Base-by-base conservation (phyloP, 805 yeast genomes). In the Maudiozyma pseudohumilis region DNA sequence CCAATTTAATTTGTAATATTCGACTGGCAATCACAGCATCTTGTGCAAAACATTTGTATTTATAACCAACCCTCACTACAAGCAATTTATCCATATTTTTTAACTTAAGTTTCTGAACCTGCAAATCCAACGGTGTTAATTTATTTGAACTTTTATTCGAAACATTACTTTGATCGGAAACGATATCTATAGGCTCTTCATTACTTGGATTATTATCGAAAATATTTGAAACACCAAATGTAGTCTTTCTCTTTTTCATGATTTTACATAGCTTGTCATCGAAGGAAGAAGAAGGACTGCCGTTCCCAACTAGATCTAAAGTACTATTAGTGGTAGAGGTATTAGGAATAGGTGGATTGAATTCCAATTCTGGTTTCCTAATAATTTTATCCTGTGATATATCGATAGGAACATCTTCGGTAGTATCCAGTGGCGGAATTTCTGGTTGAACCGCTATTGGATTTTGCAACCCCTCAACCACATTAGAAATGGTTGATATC, bases 11-110 rank as follows among this genome's bases (percentile, higher is more conserved):
- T 42, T 80, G 77, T 24, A 87, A 58, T 10, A 80, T 68, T 34
- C 68, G 62, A 10, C 94, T 70, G 0, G 80, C 95, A 4, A 64
- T 61, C 11, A 65, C 68, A 0, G 97, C 96, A 60, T 89, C 96
- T 38, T 77, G 70, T 0, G 94, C 95, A 55, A 75, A 85, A 43
- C 88, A 78, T 51, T 83, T 84, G 61, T 77, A 92, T 57, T 86
- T 87, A 62, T 89, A 92, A 0, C 98, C 98, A 3, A 84, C 94
- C 55, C 92, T 92, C 19, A 89, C 69, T 0, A 92, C 77, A 7
- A 92, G 63, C 2, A 92, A 47, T 36, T 83, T 83, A 46, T 85
- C 95, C 36, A 52, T 52, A 52, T 89, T 63, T 2, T 59, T 49
- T 5, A 58, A 46, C 51, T 87, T 87, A 36, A 92, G 61, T 3